Evolutionary conservation across 495 filamentous ascomycete genomes (phyloP).

Genomic region (Penicillium cinerascens): DNA sequence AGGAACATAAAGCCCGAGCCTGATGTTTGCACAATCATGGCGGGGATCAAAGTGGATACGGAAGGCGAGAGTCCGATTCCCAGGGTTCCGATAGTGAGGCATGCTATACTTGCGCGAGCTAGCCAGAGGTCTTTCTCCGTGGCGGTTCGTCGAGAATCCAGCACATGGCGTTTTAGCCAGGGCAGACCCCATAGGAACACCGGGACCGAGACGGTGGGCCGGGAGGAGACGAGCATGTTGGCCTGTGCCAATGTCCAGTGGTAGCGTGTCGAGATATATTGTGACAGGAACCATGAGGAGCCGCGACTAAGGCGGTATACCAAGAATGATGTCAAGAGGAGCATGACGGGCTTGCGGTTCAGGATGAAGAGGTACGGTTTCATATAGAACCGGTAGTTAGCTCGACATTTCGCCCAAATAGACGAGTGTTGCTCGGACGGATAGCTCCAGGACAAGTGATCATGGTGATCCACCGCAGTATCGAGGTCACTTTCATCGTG

Average conservation of each 20-base stretch:
- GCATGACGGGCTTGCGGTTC: slow-evolving; percentile 38
- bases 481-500: slow-evolving; percentile 20
- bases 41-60: slow-evolving; percentile 37
- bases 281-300: slow-evolving; percentile 49
- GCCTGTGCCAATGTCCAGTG: slow-evolving; percentile 52
- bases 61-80: slow-evolving; percentile 45
- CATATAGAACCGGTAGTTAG: slow-evolving; percentile 25
- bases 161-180: slow-evolving; percentile 18
- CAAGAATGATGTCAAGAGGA: slow-evolving; percentile 50
- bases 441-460: slow-evolving; percentile 23
- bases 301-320: slow-evolving; percentile 49
- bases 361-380: slow-evolving; percentile 44
- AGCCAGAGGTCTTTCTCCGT: slow-evolving; percentile 53
- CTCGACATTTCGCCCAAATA: slow-evolving; percentile 15
- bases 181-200: slow-evolving; percentile 52
- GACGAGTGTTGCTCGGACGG: slow-evolving; percentile 12
- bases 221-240: slow-evolving; percentile 51
- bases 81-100: slow-evolving; percentile 43
- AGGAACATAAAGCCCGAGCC: slow-evolving; percentile 47
- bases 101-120: slow-evolving; percentile 43
- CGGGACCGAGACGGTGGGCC: slow-evolving; percentile 47
- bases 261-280: slow-evolving; percentile 58
- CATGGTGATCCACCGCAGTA: slow-evolving; percentile 3
- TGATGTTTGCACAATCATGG: slow-evolving; percentile 45
- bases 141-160: slow-evolving; percentile 13